Evolutionary conservation across 2,329 filamentous ascomycete species (phyloP).

Genomic region (Emmonsiellopsis sp.): DNA sequence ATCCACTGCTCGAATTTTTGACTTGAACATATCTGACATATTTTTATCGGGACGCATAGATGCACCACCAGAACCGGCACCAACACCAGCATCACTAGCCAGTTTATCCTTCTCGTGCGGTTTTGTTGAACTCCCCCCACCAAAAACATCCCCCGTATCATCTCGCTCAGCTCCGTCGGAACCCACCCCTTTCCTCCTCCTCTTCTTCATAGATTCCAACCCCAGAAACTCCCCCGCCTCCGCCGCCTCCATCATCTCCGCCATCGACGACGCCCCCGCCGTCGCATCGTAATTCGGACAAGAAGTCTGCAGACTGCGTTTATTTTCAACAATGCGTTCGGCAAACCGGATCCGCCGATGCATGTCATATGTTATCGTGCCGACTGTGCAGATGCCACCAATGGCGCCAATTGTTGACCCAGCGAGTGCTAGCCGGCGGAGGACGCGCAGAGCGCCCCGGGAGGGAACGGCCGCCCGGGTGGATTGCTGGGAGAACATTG

Average conservation of each 20-base stretch:
- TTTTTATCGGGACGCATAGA: neutral
- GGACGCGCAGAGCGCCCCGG: conserved; percentile 34
- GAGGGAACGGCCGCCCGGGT: conserved; percentile 31
- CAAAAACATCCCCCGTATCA: neutral
- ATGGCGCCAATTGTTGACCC: conserved; percentile 21
- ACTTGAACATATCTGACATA: neutral
- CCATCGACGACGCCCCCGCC: conserved; percentile 25
- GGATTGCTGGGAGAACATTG: conserved; percentile 16
- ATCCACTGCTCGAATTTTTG: no score
- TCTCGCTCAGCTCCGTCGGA: conserved; percentile 1
- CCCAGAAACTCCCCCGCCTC: conserved; percentile 35
- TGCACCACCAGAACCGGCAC: neutral
- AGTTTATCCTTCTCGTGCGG: neutral
- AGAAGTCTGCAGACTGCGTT: conserved; percentile 31
- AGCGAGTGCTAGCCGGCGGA: conserved; percentile 26
- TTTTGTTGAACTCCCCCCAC: neutral
- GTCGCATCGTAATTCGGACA: conserved; percentile 34
- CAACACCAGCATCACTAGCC: neutral
- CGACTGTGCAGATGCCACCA: conserved; percentile 31
- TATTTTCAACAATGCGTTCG: conserved; percentile 35
- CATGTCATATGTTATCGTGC: conserved; percentile 33
- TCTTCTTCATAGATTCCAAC: conserved; percentile 24
- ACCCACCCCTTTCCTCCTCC: conserved; percentile 5
- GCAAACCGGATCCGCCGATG: conserved; percentile 31
- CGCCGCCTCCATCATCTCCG: conserved; percentile 35